These are phyloP conservation scores for Fennellomyces sp. DNA, from an alignment of 371 early-diverging fungal species.

Conservation along the genomic window DNA sequence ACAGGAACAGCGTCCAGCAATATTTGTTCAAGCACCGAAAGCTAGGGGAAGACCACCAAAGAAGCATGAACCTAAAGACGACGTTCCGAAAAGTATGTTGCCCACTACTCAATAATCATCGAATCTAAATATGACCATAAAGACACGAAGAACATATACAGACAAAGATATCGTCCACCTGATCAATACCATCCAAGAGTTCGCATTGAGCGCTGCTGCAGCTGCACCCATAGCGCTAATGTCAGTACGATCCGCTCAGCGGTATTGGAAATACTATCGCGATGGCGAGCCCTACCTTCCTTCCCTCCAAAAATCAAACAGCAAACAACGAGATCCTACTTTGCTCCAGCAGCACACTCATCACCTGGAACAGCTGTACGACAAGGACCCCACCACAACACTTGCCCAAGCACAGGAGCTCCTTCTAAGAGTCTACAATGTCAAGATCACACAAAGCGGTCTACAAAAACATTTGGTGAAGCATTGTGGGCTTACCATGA, in stretches of 20 bases:
- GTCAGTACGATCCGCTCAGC: neutral
- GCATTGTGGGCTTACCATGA: constrained; percentile 16
- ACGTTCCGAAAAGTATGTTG: no score
- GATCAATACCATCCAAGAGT: neutral
- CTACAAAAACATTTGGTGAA: constrained; percentile 17
- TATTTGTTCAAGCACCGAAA: no score
- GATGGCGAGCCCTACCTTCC: neutral
- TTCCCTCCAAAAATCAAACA: neutral
- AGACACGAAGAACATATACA: neutral
- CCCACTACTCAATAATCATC: no score
- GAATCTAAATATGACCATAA: no score
- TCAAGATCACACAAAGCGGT: constrained; percentile 4
- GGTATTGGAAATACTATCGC: neutral
- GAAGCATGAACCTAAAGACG: no score
- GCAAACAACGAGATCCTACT: neutral
- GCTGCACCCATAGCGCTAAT: neutral
- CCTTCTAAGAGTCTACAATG: neutral
- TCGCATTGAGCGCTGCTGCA: neutral
- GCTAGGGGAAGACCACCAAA: no score
- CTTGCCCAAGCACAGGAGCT: constrained; percentile 7
- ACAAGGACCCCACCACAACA: constrained; percentile 1
- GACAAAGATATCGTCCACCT: neutral
- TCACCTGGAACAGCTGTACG: neutral
- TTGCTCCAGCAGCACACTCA: neutral
- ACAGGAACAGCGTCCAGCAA: no score